A percentile compares a stretch with the other conserved stretches of the same genome.
phyloP scores from a whole-genome alignment of 768 basidiomycete species.

The Vararia minispora region DNA sequence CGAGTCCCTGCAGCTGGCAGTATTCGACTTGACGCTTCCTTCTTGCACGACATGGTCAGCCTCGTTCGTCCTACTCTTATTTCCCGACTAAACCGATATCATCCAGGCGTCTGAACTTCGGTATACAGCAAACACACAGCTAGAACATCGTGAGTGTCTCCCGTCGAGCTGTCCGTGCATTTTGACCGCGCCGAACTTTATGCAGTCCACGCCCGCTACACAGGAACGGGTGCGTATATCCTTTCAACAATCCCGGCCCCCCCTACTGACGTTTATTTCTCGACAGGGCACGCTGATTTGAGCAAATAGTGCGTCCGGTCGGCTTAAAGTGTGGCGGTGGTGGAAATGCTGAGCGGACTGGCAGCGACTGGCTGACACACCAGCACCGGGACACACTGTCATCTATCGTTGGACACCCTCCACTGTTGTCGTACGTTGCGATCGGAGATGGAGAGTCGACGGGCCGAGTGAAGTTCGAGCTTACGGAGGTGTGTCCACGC shows the following conservation, averaged over 20 bases:
- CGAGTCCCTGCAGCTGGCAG: too few relatives aligned
- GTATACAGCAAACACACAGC: conserved; percentile 93
- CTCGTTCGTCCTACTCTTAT: conserved; percentile 11
- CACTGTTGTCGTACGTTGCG: conserved; percentile 76
- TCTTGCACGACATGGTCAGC: conserved; percentile 11
- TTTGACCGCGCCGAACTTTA: conserved; percentile 10
- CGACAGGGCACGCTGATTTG: conserved; percentile 84
- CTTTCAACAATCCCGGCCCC: not conserved
- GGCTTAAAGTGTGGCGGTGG: not conserved
- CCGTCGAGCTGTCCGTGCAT: conserved; percentile 1
- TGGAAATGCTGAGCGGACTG: conserved; percentile 10
- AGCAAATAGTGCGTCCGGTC: conserved; percentile 74
- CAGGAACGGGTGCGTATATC: conserved; percentile 73
- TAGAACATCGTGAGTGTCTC: conserved; percentile 73
- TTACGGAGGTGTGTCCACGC: conserved; percentile 73
- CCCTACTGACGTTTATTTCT: conserved; percentile 9
- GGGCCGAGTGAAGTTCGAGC: conserved; percentile 84
- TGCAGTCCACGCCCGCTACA: conserved; percentile 89
- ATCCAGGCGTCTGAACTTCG: conserved; percentile 79
- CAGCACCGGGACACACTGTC: conserved; percentile 94
- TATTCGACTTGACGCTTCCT: too few relatives aligned
- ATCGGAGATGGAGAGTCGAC: conserved; percentile 93
- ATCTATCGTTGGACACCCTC: conserved; percentile 86
- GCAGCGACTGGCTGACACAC: conserved; percentile 94
- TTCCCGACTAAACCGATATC: not conserved